Evolutionary conservation across 805 yeast species (phyloP).

Genomic region (Schwanniomyces yamadae): DNA sequence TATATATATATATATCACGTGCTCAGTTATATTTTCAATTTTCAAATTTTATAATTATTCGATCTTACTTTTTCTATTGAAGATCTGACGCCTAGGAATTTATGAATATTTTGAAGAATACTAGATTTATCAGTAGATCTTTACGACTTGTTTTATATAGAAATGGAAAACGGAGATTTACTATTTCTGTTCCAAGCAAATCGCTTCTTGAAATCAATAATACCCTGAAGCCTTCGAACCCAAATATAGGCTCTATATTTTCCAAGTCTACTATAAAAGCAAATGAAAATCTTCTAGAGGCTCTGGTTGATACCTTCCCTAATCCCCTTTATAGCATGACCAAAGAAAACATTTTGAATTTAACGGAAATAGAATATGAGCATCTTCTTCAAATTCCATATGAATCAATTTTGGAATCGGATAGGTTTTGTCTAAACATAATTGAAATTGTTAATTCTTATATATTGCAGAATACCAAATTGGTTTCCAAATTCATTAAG

Average conservation of each 20-base stretch:
- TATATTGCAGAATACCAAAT: conserved; percentile 24
- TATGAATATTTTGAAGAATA: too few species aligned
- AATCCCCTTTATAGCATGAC: conserved; percentile 35
- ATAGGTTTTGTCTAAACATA: conserved; percentile 27
- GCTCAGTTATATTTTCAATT: too few species aligned
- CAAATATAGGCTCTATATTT: conserved; percentile 14
- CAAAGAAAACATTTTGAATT: conserved; percentile 22
- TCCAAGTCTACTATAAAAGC: conserved; percentile 5
- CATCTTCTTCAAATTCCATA: conserved; percentile 28
- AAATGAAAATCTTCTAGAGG: conserved; percentile 5
- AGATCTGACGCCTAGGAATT: too few species aligned
- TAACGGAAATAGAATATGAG: conserved; percentile 20
- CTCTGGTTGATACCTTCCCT: conserved; percentile 24
- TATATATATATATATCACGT: too few species aligned
- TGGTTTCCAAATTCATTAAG: conserved; percentile 19
- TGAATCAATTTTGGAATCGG: conserved; percentile 22
- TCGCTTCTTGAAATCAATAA: too few species aligned
- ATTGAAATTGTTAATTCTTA: conserved; percentile 29
- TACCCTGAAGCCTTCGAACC: conserved; percentile 1
- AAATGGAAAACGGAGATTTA: too few species aligned
- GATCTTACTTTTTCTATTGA: too few species aligned
- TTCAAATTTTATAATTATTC: too few species aligned
- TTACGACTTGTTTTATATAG: too few species aligned
- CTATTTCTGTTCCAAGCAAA: too few species aligned
- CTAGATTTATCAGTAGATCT: too few species aligned